These are phyloP conservation scores for Rosa lucieae DNA, from an alignment of 306 rosid species.

Conservation along the genomic window DNA sequence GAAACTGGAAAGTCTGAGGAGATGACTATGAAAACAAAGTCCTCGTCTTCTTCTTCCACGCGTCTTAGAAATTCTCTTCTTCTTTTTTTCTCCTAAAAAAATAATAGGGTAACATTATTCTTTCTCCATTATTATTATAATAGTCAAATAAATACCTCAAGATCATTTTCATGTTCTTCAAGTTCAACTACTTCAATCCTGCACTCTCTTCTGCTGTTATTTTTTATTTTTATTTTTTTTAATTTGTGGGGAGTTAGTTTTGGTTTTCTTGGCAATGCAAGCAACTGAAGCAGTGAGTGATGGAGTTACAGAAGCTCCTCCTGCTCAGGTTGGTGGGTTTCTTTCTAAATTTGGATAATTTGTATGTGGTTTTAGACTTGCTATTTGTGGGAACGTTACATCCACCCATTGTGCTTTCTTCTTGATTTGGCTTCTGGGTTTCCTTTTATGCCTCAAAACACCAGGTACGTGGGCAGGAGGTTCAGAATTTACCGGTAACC, in stretches of 20 bases:
- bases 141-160: not conserved
- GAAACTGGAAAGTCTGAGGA: not conserved
- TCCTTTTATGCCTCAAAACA: not conserved
- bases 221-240: not conserved
- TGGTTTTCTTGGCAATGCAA: slow-evolving; percentile 42
- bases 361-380: not conserved
- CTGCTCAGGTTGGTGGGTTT: slow-evolving; percentile 27
- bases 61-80: not conserved
- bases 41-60: not conserved
- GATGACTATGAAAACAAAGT: not conserved
- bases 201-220: not conserved
- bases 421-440: not conserved
- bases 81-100: not conserved
- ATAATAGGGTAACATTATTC: not conserved
- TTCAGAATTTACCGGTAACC: slow-evolving; percentile 90
- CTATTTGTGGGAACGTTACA: not conserved
- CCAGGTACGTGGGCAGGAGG: slow-evolving; percentile 71
- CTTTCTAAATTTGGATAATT: not conserved
- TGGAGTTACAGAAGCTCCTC: slow-evolving; percentile 27
- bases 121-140: not conserved
- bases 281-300: slow-evolving; percentile 35
- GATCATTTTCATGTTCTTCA: not conserved
- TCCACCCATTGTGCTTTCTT: slow-evolving; percentile 1
- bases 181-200: not conserved
- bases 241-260: not conserved